Base-by-base conservation (phyloP, 176 grass and related monocot species). In the Thalia dealbata region DNA sequence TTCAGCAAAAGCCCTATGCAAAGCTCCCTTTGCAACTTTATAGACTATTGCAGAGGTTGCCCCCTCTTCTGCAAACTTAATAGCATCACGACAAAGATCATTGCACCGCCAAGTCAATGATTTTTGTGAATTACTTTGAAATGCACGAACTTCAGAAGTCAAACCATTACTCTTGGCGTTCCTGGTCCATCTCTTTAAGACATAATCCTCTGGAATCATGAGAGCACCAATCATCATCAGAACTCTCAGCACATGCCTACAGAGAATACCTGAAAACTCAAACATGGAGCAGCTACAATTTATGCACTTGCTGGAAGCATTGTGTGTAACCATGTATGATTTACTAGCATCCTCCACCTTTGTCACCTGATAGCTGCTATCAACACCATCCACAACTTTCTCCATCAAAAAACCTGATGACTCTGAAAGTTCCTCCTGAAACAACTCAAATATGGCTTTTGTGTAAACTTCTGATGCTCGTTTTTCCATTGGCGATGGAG, bases 1-100 rank as follows among this genome's bases (percentile, higher is more conserved):
- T 77, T 86, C 80, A 26, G 81, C 42, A 67, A 89, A 81, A 67
- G 80, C 87, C 68, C 82, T 85, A 21, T 76, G 75, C 77, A 86
- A 81, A 50, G 80, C 74, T 62, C 78, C 80, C 64, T 83, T 86
- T 23, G 87, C 83, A 62, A 69, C 70, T 69, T 81, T 83, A 77
- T 86, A 90, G 22, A 90, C 79, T 19, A 67, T 46, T 61, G 52
- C 64, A 61, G 80, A 81, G 76, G 73, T 83, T n/a, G 87, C 68
- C 26, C 80, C 83, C 60, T 86, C 83, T 38, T 90, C 83, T 7
- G 87, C 83, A 74, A 90, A 76, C 38, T 70, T 79, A 64, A 83
- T 83, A 44, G 80, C 83, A 83, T 90, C 80, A 67, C 70, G 81
- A 71, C 77, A 83, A 22, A 90, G 76, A 86, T 90, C 83, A 82